Conservation (phyloP, 352 stramenopile species). For the Pythium phragmiticola region DNA sequence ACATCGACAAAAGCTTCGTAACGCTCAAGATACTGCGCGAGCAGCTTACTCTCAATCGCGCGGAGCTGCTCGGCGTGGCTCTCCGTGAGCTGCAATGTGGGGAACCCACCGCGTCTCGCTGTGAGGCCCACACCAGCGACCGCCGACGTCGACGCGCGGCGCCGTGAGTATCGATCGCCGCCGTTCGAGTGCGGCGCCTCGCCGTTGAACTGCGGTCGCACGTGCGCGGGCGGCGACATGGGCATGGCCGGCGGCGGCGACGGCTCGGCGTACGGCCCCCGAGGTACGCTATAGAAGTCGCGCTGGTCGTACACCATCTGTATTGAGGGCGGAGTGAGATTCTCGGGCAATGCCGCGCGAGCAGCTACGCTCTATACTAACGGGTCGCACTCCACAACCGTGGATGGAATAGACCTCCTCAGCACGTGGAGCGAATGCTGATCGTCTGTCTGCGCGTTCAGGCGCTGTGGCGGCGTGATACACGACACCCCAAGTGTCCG, state of each 20-base stretch:
- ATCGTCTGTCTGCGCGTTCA: not conserved
- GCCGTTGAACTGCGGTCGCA: constrained; percentile 12
- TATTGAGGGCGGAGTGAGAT: not conserved
- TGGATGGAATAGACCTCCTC: too few species aligned
- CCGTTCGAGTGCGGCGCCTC: not conserved
- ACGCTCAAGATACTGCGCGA: constrained; percentile 47
- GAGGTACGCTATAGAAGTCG: constrained; percentile 13
- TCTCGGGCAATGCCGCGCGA: not conserved
- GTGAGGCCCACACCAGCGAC: not conserved
- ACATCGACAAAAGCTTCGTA: constrained; percentile 42
- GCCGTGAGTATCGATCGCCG: not conserved
- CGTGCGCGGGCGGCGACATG: constrained; percentile 16
- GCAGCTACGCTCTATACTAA: not conserved
- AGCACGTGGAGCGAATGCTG: not conserved
- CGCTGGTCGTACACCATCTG: constrained; percentile 11
- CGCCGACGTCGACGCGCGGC: constrained; percentile 15
- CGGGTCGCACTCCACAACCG: too few species aligned
- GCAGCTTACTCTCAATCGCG: constrained; percentile 42
- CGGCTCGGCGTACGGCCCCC: constrained; percentile 2
- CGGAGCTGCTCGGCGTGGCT: constrained; percentile 42
- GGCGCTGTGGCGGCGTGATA: too few species aligned
- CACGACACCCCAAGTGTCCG: too few species aligned
- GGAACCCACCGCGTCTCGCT: constrained; percentile 17
- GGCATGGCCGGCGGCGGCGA: constrained; percentile 12
- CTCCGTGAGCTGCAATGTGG: constrained; percentile 36